Evolutionary conservation across 2,329 filamentous ascomycete species (phyloP).

Genomic region (Colletotrichum tofieldiae): DNA sequence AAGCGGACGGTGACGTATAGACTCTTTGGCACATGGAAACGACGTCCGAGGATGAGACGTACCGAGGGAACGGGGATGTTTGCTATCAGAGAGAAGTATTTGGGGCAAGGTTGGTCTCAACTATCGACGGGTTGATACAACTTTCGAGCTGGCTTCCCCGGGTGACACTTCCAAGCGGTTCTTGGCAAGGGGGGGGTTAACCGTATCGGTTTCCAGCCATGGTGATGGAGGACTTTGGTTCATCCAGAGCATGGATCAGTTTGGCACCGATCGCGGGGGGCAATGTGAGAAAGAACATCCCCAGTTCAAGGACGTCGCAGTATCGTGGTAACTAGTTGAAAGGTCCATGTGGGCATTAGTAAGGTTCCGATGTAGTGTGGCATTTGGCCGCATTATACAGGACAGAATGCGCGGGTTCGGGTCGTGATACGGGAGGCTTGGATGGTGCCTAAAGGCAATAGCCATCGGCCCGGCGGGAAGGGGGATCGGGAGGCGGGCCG

Average conservation of each 20-base stretch:
- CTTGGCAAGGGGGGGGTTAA: not conserved
- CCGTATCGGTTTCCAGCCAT: not conserved
- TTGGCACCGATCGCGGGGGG: not conserved
- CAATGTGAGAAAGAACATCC: no score
- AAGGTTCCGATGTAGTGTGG: not conserved
- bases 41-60: not conserved
- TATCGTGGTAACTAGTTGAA: not conserved
- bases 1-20: not conserved
- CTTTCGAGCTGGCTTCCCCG: not conserved
- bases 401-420: not conserved
- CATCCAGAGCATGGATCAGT: not conserved
- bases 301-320: not conserved
- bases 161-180: not conserved
- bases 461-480: not conserved
- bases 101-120: conserved; percentile 7
- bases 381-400: not conserved
- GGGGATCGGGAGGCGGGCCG: not conserved
- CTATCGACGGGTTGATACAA: not conserved
- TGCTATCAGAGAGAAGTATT: not conserved
- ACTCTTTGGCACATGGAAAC: not conserved
- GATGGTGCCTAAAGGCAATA: not conserved
- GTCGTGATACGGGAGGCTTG: no score
- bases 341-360: not conserved
- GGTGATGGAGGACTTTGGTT: not conserved
- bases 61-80: not conserved